These are phyloP conservation scores for Botrytis cinerea DNA, from an alignment of 2,329 filamentous ascomycete species.

Conservation along the genomic window DNA sequence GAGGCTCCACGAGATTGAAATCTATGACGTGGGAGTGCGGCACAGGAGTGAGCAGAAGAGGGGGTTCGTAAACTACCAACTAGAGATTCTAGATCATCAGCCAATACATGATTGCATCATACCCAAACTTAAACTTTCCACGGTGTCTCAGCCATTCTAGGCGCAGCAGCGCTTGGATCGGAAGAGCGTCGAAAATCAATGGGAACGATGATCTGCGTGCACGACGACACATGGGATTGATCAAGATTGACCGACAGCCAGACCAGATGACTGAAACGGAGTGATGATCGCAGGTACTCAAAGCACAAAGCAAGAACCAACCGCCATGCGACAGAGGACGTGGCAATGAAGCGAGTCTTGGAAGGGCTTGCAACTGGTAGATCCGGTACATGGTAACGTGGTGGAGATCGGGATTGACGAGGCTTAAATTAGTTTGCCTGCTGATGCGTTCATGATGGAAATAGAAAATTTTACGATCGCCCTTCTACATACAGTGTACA, in stretches of 20 bases:
- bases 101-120: background rate
- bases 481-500: background rate
- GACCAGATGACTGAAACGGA: slow-evolving; percentile 3
- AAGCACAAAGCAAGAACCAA: background rate
- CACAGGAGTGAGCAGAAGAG: background rate
- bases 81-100: background rate
- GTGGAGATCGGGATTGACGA: background rate
- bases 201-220: background rate
- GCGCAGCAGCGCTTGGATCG: background rate
- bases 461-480: background rate
- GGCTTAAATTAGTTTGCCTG: background rate
- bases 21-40: background rate
- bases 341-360: background rate
- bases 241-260: background rate
- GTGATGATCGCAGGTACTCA: background rate
- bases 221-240: background rate
- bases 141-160: background rate
- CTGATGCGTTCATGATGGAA: slow-evolving; percentile 1
- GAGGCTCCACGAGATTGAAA: background rate
- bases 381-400: background rate
- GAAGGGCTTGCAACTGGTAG: background rate
- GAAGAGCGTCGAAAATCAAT: background rate
- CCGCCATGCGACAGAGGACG: background rate
- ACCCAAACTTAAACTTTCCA: background rate
- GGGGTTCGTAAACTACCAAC: background rate